These are phyloP conservation scores for Pseudevernia furfuracea DNA, from an alignment of 495 filamentous ascomycete genomes.

Conservation along the genomic window DNA sequence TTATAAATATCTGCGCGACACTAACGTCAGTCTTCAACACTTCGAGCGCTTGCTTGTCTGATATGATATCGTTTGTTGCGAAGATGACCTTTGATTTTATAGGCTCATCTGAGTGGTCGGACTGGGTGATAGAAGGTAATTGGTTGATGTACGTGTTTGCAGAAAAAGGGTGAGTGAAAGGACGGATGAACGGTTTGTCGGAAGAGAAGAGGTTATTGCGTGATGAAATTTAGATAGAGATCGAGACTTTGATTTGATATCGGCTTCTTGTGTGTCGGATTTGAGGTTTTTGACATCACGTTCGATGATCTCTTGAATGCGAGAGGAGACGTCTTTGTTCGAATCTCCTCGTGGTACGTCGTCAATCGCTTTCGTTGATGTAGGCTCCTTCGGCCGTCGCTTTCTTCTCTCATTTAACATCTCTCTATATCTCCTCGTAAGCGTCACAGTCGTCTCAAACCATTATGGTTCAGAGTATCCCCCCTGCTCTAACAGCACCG, in stretches of 20 bases:
- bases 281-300: slow-evolving; percentile 26
- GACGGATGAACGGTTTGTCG: background rate
- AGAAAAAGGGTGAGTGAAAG: slow-evolving; percentile 8
- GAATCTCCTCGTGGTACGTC: background rate
- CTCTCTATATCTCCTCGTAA: slow-evolving; percentile 72
- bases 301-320: slow-evolving; percentile 25
- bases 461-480: slow-evolving; percentile 87
- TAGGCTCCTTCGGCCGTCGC: background rate
- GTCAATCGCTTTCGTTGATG: slow-evolving; percentile 8
- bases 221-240: slow-evolving; percentile 19
- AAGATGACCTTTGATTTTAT: slow-evolving; percentile 70
- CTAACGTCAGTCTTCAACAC: slow-evolving; percentile 78
- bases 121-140: background rate
- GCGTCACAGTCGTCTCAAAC: slow-evolving; percentile 63
- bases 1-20: slow-evolving; percentile 52
- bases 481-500: slow-evolving; percentile 64
- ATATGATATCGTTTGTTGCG: slow-evolving; percentile 83
- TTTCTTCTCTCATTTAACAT: slow-evolving; percentile 50
- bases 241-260: slow-evolving; percentile 13
- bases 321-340: background rate
- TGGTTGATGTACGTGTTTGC: slow-evolving; percentile 13
- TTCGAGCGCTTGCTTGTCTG: slow-evolving; percentile 69
- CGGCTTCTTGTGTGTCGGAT: slow-evolving; percentile 8
- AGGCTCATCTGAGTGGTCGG: slow-evolving; percentile 40
- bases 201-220: slow-evolving; percentile 13